Conservation (phyloP, 805 yeast genomes). For the Candida orba region DNA sequence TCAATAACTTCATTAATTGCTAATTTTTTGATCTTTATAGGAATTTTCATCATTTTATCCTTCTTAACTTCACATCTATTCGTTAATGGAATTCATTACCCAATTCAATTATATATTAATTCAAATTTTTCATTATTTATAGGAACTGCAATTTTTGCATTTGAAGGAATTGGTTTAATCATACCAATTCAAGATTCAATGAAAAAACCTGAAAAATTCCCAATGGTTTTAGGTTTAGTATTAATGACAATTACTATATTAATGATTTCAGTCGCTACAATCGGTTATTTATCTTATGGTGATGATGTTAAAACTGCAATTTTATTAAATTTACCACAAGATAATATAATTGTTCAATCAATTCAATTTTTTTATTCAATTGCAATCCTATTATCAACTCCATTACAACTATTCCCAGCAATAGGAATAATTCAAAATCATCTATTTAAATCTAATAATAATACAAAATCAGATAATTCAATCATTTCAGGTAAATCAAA, state of each 20-base stretch:
- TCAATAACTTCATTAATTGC: conserved; percentile 69
- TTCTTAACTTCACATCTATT: conserved; percentile 43
- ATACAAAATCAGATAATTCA: background rate
- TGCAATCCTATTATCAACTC: conserved; percentile 42
- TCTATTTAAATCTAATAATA: conserved; percentile 29
- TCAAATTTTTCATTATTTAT: conserved; percentile 61
- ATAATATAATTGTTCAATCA: conserved; percentile 48
- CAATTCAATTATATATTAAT: conserved; percentile 46
- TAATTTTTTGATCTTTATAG: conserved; percentile 59
- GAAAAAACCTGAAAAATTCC: conserved; percentile 68
- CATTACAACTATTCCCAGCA: conserved; percentile 77
- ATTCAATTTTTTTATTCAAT: conserved; percentile 67
- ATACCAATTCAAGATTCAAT: conserved; percentile 80
- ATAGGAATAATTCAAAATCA: conserved; percentile 63
- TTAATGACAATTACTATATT: conserved; percentile 54
- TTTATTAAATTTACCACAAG: conserved; percentile 64
- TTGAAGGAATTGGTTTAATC: conserved; percentile 78
- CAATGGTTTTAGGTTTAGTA: conserved; percentile 54
- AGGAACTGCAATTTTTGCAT: conserved; percentile 84
- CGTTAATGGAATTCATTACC: conserved; percentile 37
- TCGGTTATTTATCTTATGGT: conserved; percentile 71
- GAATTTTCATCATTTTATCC: conserved; percentile 56
- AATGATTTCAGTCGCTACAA: conserved; percentile 55
- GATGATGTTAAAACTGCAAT: conserved; percentile 57
- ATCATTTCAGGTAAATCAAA: conserved; percentile 48